A percentile compares a stretch with the other conserved stretches of the same genome.
These are phyloP conservation scores for Geotrichum phurueaensis DNA, from an alignment of 1,139 yeast species.

Conservation along the genomic window DNA sequence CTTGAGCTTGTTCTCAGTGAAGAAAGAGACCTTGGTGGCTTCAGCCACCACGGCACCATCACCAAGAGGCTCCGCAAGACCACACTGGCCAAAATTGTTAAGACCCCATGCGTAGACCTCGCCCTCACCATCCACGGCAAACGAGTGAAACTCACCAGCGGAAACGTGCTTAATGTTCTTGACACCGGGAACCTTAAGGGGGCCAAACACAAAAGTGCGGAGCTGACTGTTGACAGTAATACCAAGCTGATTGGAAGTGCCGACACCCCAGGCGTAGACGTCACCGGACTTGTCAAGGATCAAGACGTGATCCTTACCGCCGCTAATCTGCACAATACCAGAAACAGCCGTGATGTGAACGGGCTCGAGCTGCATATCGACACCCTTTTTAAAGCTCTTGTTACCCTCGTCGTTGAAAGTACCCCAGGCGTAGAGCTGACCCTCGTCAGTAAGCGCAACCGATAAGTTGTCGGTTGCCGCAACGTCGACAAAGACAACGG, in stretches of 20 bases:
- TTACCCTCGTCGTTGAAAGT: constrained; percentile 92
- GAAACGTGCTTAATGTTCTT: constrained; percentile 74
- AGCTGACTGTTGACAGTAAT: constrained; percentile 39
- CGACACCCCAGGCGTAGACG: constrained; percentile 96
- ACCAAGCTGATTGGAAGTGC: constrained; percentile 88
- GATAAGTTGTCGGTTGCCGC: constrained; percentile 94
- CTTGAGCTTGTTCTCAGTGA: constrained; percentile 48
- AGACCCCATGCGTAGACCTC: constrained; percentile 86
- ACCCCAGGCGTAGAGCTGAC: constrained; percentile 97
- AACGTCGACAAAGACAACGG: constrained; percentile 58
- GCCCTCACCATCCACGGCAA: constrained; percentile 75
- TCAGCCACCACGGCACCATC: constrained; percentile 52
- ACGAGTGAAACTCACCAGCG: constrained; percentile 92
- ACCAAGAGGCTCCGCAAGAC: constrained; percentile 65
- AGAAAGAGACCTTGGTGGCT: constrained; percentile 64
- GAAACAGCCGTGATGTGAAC: constrained; percentile 54
- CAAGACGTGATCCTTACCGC: constrained; percentile 87
- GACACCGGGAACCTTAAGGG: constrained; percentile 37
- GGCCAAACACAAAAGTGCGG: constrained; percentile 34
- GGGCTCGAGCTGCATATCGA: constrained; percentile 62
- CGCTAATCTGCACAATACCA: constrained; percentile 77
- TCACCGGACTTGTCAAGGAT: constrained; percentile 80
- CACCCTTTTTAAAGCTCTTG: constrained; percentile 69
- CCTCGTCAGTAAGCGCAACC: constrained; percentile 69
- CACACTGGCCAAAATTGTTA: constrained; percentile 96